phyloP scores from a whole-genome alignment of 495 filamentous ascomycete genomes.

The Aspergillus bridgeri region DNA sequence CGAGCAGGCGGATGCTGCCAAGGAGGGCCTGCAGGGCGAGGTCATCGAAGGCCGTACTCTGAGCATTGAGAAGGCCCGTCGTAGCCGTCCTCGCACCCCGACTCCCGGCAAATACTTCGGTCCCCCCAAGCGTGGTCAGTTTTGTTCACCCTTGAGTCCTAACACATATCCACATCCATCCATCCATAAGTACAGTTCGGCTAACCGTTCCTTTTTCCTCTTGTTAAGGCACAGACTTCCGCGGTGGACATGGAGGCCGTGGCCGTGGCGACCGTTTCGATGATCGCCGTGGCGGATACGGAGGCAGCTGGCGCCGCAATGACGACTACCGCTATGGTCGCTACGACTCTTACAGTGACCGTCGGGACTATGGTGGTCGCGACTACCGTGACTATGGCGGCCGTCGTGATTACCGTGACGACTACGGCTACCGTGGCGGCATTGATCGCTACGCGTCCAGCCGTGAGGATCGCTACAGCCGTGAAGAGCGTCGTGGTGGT shows the following conservation, averaged over 20 bases:
- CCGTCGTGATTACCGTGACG: conserved; percentile 42
- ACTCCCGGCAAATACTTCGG: conserved; percentile 99
- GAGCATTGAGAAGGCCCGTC: conserved; percentile 98
- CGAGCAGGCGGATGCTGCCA: conserved; percentile 92
- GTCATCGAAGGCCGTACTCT: conserved; percentile 92
- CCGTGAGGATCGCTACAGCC: conserved; percentile 67
- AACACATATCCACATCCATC: conserved; percentile 1
- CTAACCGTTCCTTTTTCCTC: conserved; percentile 21
- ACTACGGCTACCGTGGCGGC: conserved; percentile 48
- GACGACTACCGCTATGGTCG: conserved; percentile 48
- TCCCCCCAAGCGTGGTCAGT: conserved; percentile 92
- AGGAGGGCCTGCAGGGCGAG: conserved; percentile 93
- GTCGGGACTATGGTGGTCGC: conserved; percentile 50
- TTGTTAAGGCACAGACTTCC: conserved; percentile 37
- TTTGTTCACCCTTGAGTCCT: too few relatives aligned
- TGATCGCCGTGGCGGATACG: conserved; percentile 56
- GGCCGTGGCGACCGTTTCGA: conserved; percentile 48
- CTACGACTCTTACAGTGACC: conserved; percentile 58
- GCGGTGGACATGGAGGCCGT: conserved; percentile 44
- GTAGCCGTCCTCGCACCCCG: conserved; percentile 88
- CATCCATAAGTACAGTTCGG: conserved; percentile 8
- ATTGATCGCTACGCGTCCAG: conserved; percentile 60
- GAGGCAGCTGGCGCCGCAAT: conserved; percentile 45
- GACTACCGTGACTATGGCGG: conserved; percentile 53
- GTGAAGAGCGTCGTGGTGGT: conserved; percentile 52